phyloP scores from a whole-genome alignment of 257 asterid species.

The Plantago major region DNA sequence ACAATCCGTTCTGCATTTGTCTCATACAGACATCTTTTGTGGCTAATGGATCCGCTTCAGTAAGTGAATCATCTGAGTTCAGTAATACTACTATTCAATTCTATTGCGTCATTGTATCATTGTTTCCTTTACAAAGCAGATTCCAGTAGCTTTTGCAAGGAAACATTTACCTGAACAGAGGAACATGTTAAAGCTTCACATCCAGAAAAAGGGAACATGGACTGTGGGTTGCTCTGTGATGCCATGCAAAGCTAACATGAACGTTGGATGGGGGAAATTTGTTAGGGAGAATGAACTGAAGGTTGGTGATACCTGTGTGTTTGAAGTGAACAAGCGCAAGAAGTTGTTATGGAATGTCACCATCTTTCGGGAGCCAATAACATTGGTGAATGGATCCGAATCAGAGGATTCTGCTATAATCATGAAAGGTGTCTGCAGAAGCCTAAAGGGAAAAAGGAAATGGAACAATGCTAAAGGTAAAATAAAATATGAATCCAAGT shows the following conservation, averaged over 20 bases:
- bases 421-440: neutral
- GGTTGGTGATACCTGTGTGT: slow-evolving; percentile 23
- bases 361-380: neutral
- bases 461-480: neutral
- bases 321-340: slow-evolving; percentile 14
- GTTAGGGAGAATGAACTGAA: slow-evolving; percentile 18
- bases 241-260: neutral
- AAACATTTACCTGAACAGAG: neutral
- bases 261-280: slow-evolving; percentile 23
- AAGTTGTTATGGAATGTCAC: neutral
- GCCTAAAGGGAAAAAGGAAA: neutral
- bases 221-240: neutral
- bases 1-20: neutral
- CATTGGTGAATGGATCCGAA: neutral
- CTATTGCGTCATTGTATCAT: neutral
- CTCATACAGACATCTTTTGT: slow-evolving; percentile 3
- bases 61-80: neutral
- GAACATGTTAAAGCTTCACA: neutral
- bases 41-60: neutral
- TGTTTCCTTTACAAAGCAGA: neutral
- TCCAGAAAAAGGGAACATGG: slow-evolving; percentile 1
- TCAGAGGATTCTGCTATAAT: neutral
- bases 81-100: too few species aligned
- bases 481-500: neutral
- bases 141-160: neutral